A percentile compares a stretch with the other conserved stretches of the same genome.
Evolutionary conservation across 139 green algal genomes (phyloP).

Genomic region (Haematococcus lacustris): DNA sequence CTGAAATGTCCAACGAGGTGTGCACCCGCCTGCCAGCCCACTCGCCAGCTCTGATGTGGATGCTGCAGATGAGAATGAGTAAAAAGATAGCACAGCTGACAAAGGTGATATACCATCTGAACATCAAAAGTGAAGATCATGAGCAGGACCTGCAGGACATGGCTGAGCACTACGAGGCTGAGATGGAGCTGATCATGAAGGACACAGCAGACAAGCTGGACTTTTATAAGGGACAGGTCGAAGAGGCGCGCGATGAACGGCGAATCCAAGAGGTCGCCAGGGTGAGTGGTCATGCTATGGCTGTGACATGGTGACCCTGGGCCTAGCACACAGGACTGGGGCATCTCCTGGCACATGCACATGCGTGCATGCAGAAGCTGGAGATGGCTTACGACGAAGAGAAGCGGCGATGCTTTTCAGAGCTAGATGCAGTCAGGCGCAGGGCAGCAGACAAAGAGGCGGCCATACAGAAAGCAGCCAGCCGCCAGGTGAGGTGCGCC

Average conservation of each 20-base stretch:
- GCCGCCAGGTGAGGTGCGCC: slow-evolving; percentile 18
- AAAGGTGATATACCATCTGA: slow-evolving; percentile 79
- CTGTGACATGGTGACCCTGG: no score
- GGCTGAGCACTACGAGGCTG: slow-evolving; percentile 60
- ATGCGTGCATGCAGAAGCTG: slow-evolving; percentile 49
- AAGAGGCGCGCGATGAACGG: slow-evolving; percentile 22
- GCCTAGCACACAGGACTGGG: no score
- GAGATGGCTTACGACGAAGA: slow-evolving; percentile 45
- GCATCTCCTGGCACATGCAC: no score
- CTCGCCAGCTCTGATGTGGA: no score
- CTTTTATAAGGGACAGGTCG: slow-evolving; percentile 47
- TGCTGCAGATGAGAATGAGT: slow-evolving; percentile 67
- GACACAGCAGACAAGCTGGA: slow-evolving; percentile 53
- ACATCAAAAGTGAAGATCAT: slow-evolving; percentile 71
- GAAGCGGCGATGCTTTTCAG: slow-evolving; percentile 23
- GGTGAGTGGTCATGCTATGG: slow-evolving; percentile 6
- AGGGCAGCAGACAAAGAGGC: slow-evolving; percentile 24
- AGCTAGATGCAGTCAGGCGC: slow-evolving; percentile 31
- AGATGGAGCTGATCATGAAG: slow-evolving; percentile 59
- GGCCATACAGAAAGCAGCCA: slow-evolving; percentile 38
- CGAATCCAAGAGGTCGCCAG: slow-evolving; percentile 11
- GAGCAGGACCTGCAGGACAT: slow-evolving; percentile 65
- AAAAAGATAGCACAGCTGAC: slow-evolving; percentile 81
- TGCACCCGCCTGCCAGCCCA: no score
- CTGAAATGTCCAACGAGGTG: no score